Evolutionary conservation across 306 rosid genomes (phyloP), one percentile per base, ranked within the genome.

Genomic region (Cicer bijugum): DNA sequence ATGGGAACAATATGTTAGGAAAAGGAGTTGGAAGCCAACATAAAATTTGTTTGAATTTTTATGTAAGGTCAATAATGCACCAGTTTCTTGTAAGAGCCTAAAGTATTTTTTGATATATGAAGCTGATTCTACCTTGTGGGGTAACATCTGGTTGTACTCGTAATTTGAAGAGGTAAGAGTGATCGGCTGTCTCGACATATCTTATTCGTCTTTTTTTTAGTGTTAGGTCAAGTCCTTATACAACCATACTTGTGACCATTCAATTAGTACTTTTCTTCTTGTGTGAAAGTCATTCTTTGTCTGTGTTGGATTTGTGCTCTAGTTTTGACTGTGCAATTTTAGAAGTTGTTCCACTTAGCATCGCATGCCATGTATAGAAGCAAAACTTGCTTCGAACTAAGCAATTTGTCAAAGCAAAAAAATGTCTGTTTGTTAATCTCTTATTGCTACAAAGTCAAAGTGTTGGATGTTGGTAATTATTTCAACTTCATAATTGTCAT

Each of bases 391-490:
- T 63, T 55, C 10, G 48, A 55, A 14, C 43, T 52, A 53, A 43
- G 40, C 61, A 12, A 48, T 33, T 12, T 55, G 62, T 19, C 14
- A 39, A 8, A 6, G 46, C 43, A 52, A 56, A 43, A 43, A 39
- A 14, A 7, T 44, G 64, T 10, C 60, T 12, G 33, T 80, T 47
- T 52, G 80, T 66, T 43, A 66, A 39, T 3, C 15, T 67, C 62
- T 44, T 63, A 19, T 6, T 76, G 51, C 35, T 55, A 8, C 10
- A 6, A 17, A 43, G 42, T 55, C 11, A 7, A 6, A 43, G 42
- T 67, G 64, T 82, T 75, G 67, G 82, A 55, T 67, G 75, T 52
- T 71, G 23, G 38, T 42, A 38, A 44, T 39, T 19, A 53, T 47
- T 45, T 60, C 6, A 51, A 23, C 53, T 67, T 66, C 51, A 14